Base-by-base conservation (phyloP, 768 basidiomycete genomes). In the Mycena amicta region DNA sequence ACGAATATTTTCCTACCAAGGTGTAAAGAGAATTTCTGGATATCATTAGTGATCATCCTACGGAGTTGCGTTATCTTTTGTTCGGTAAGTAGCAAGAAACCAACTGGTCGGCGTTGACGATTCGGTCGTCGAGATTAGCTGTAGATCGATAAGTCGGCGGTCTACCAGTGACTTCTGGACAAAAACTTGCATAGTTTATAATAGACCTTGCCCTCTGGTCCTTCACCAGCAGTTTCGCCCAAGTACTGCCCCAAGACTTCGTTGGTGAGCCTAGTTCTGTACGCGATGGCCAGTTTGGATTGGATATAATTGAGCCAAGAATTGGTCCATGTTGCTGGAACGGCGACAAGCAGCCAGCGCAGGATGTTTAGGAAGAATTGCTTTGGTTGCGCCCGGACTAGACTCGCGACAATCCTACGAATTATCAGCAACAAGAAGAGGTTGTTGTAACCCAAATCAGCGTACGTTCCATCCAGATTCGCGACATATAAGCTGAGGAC, bases 31-130 rank as follows among this genome's bases (percentile, higher is more conserved):
- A 97, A 98, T 53, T 89, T 89, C 70, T 95, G 92, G 49, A 98
- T 94, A 71, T 98, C 96, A 57, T 95, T 88, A 2, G 94, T 96
- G 52, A 97, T 92, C 89, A 95, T 94, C 77, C 90, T 94, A 66
- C 18, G 5, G 27, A 39, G 31, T n/a, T n/a, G n/a, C n/a, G n/a
- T n/a, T n/a, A n/a, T n/a, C n/a, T n/a, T n/a, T n/a, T n/a, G n/a
- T n/a, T n/a, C n/a, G n/a, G n/a, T n/a, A n/a, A n/a, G n/a, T n/a
- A 55, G 26, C 23, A 50, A 61, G 43, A 28, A 20, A 16, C 82
- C 65, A 55, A 91, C 90, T 97, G 94, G 71, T 98, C 95, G 16
- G 93, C 90, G 66, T 98, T 97, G 79, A 94, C 94, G 50, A 98
- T 94, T 50, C 96, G 80, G 69, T 98, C 96, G 68, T 98, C 95